Percentiles rank a stretch among this genome's conserved stretches.
These are phyloP conservation scores for Austroboletus rostrupii DNA, from an alignment of 1,284 basidiomycete genomes.

Conservation along the genomic window DNA sequence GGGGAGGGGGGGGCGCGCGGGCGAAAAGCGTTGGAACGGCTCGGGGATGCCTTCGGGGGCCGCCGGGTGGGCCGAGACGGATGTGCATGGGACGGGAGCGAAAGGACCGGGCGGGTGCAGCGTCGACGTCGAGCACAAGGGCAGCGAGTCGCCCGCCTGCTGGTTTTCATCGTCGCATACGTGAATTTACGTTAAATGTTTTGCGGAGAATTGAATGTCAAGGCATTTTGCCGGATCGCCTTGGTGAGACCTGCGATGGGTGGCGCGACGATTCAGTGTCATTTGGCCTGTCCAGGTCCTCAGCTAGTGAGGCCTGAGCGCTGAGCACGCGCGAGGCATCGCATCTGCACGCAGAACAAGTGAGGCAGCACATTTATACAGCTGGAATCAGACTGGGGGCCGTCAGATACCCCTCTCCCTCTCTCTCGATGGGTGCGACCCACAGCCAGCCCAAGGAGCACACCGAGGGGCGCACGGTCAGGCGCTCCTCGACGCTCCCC, in stretches of 20 bases:
- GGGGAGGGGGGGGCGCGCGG: too few relatives aligned
- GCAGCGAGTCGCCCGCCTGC: slow-evolving; percentile 10
- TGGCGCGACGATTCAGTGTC: too few relatives aligned
- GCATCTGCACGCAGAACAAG: slow-evolving; percentile 25
- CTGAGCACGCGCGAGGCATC: background rate
- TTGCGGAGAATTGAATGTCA: slow-evolving; percentile 10
- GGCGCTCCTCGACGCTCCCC: slow-evolving; percentile 23
- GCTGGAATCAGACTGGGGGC: slow-evolving; percentile 2
- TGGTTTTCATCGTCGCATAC: slow-evolving; percentile 29
- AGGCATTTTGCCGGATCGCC: slow-evolving; percentile 1
- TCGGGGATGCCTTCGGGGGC: too few relatives aligned
- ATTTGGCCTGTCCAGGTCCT: too few relatives aligned
- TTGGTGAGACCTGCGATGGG: too few relatives aligned
- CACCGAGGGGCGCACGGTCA: slow-evolving; percentile 22
- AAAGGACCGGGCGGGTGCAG: slow-evolving; percentile 16
- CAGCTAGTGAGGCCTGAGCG: too few relatives aligned
- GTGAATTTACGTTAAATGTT: slow-evolving; percentile 30
- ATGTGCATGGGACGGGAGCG: slow-evolving; percentile 14
- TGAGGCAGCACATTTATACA: slow-evolving; percentile 26
- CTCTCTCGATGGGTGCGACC: slow-evolving; percentile 23
- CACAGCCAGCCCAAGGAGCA: slow-evolving; percentile 23
- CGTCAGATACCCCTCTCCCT: slow-evolving; percentile 11
- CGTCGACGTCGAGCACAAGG: slow-evolving; percentile 30
- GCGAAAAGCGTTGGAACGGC: too few relatives aligned
- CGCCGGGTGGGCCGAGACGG: slow-evolving; percentile 23